phyloP scores from a whole-genome alignment of 2,329 filamentous ascomycete species.

The Aspergillus persii region DNA sequence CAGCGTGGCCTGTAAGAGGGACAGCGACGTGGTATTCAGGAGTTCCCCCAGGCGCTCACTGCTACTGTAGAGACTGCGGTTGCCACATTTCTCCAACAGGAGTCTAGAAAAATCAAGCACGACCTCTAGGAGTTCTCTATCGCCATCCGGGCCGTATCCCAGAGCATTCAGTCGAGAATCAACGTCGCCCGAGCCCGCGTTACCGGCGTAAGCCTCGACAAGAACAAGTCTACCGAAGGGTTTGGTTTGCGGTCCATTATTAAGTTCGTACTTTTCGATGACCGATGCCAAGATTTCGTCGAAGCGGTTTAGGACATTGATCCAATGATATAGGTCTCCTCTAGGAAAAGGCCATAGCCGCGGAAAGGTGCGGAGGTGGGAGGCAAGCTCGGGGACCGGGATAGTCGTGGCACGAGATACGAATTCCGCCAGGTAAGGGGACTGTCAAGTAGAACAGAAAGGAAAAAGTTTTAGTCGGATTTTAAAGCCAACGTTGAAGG shows the following conservation, averaged over 20 bases:
- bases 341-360: conserved; percentile 91
- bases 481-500: background rate
- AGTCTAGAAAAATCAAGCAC: conserved; percentile 83
- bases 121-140: conserved; percentile 73
- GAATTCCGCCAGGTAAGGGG: conserved; percentile 81
- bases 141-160: conserved; percentile 71
- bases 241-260: conserved; percentile 73
- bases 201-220: conserved; percentile 51
- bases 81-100: conserved; percentile 91
- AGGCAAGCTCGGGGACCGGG: conserved; percentile 73
- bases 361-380: conserved; percentile 75
- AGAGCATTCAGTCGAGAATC: conserved; percentile 56
- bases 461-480: conserved; percentile 24
- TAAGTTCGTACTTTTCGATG: conserved; percentile 74
- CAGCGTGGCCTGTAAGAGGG: conserved; percentile 73
- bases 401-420: conserved; percentile 63
- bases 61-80: conserved; percentile 93
- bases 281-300: conserved; percentile 83
- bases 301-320: conserved; percentile 87
- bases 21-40: conserved; percentile 79
- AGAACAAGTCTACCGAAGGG: conserved; percentile 59
- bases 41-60: conserved; percentile 86
- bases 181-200: conserved; percentile 53
- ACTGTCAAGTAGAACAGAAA: conserved; percentile 52
- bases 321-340: conserved; percentile 98